Base-by-base conservation (phyloP, 495 filamentous ascomycete species). In the Sabuloglossum arenarium region DNA sequence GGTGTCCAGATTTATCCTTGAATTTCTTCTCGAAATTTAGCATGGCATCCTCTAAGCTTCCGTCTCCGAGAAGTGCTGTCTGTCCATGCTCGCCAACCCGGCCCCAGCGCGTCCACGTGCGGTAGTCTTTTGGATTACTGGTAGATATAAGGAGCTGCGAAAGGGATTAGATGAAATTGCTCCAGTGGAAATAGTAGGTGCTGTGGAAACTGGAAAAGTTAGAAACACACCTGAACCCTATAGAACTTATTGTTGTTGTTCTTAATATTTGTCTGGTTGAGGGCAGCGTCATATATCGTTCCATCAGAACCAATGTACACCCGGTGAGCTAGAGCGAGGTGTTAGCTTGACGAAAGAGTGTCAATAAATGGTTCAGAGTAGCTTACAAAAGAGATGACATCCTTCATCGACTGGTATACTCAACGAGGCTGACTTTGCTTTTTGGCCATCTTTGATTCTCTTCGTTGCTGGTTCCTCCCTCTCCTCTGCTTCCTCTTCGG, bases 81-180 rank as follows among this genome's bases (percentile, higher is more conserved):
- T 85, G 79, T 1, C 86, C 86, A 31, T 54, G 61, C 56, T 88
- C 84, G 0, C 86, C 87, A 8, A 90, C 85, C 16, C 86, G 75
- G 11, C 87, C 87, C 83, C 81, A 90, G 14, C 82, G 75, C 1
- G 79, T 85, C 80, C 81, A 85, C 6, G 75, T 74, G 23, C 68
- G 59, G 67, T 71, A 83, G 10, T 58, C 30, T 0, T 25, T 55
- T 5, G 57, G 24, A 52, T 61, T 62, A 0, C 61, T 60, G 28
- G 75, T 54, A 12, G 39, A 29, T 27, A 55, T 24, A 4, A 39
- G 31, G 25, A 55, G 53, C 29, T 37, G 16, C 16, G 21, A 27
- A 51, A 16, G 23, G 25, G 47, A 23, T 30, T 16, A 75, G 53
- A 71, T 76, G 58, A 55, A 61, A 10, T 10, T 19, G 16, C 19